Evolutionary conservation across 2,329 filamentous ascomycete genomes (phyloP).

Genomic region (Aureobasidium musti): DNA sequence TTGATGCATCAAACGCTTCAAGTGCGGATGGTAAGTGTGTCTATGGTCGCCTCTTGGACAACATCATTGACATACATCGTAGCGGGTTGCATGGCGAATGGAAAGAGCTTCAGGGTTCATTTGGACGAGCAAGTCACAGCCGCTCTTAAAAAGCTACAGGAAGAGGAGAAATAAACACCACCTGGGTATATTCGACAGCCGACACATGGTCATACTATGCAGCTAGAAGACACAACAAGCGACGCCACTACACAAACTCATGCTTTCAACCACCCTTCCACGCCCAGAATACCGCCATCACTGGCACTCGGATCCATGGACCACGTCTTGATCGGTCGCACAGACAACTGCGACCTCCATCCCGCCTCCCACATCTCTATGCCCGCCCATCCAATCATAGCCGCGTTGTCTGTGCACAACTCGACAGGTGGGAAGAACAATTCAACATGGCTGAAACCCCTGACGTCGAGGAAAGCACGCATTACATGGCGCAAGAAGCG

Average conservation of each 20-base stretch:
- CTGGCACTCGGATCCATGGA: conserved; percentile 63
- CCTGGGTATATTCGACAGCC: neutral
- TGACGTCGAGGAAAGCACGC: conserved; percentile 60
- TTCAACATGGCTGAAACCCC: conserved; percentile 62
- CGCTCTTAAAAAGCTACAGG: conserved; percentile 38
- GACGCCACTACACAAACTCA: neutral
- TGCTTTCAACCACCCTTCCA: conserved; percentile 34
- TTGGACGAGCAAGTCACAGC: conserved; percentile 50
- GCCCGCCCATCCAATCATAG: conserved; percentile 95
- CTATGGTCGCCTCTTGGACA: neutral
- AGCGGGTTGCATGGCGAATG: conserved; percentile 47
- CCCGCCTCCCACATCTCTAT: conserved; percentile 88
- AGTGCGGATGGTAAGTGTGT: conserved; percentile 43
- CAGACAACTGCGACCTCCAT: conserved; percentile 63
- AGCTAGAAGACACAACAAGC: conserved; percentile 1
- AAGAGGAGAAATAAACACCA: neutral
- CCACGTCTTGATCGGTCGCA: conserved; percentile 69
- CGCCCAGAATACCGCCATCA: conserved; percentile 68
- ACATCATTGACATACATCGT: neutral
- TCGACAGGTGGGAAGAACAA: conserved; percentile 73
- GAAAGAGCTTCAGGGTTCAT: conserved; percentile 50
- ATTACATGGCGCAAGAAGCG: conserved; percentile 69
- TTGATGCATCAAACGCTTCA: conserved; percentile 43
- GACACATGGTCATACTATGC: neutral
- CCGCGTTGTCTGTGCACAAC: conserved; percentile 92